Percentiles rank a stretch among this genome's conserved stretches.
phyloP scores from a whole-genome alignment of 306 rosid genomes.

The Pyrus communis region DNA sequence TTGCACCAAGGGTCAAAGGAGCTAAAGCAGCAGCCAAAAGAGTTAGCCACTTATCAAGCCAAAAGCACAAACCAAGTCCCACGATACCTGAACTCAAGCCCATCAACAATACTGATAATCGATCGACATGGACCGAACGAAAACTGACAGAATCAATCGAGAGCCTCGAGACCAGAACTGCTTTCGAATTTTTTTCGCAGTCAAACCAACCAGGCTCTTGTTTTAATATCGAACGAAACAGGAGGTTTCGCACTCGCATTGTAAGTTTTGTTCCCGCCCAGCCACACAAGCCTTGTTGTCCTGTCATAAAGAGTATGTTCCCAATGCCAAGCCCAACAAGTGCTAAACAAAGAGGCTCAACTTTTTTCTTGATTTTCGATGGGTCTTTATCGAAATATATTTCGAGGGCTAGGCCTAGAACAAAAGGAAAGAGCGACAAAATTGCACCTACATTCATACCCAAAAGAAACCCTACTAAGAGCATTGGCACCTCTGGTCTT shows the following conservation, averaged over 20 bases:
- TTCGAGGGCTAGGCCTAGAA: constrained; percentile 58
- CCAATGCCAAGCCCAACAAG: constrained; percentile 80
- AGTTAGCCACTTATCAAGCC: constrained; percentile 44
- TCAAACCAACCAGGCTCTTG: constrained; percentile 99
- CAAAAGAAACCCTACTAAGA: constrained; percentile 53
- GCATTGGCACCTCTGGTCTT: constrained; percentile 50
- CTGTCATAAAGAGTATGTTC: constrained; percentile 70
- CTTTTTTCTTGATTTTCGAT: constrained; percentile 32
- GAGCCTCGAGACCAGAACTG: constrained; percentile 68
- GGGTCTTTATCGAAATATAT: constrained; percentile 38
- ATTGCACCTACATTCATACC: constrained; percentile 77
- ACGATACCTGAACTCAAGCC: constrained; percentile 75
- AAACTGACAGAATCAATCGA: constrained; percentile 57
- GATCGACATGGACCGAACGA: constrained; percentile 67
- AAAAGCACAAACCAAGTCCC: constrained; percentile 57
- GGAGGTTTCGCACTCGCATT: constrained; percentile 61
- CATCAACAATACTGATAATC: constrained; percentile 80
- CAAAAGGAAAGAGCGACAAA: constrained; percentile 64
- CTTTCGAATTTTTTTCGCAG: constrained; percentile 68
- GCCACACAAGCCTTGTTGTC: constrained; percentile 90
- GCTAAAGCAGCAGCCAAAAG: constrained; percentile 73
- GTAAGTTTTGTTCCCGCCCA: constrained; percentile 93
- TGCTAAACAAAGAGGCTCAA: constrained; percentile 50
- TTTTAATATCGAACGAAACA: constrained; percentile 65
- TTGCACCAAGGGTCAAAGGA: constrained; percentile 90